phyloP scores from a whole-genome alignment of 73 alveolate species.

The Uronychia binucleata region DNA sequence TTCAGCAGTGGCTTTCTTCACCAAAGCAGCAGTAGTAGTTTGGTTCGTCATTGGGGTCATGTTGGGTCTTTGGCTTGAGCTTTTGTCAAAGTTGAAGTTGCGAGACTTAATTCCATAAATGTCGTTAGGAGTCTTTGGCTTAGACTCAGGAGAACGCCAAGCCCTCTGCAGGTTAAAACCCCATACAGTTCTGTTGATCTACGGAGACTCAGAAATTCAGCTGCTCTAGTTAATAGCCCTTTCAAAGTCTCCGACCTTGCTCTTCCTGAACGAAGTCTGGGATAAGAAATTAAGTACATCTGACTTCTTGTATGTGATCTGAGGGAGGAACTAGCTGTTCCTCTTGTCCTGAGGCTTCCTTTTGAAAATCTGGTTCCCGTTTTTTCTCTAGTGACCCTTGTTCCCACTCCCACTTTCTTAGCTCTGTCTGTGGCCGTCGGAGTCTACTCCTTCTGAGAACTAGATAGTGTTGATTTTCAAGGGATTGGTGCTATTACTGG shows the following conservation, averaged over 20 bases:
- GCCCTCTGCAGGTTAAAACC: not conserved
- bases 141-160: not conserved
- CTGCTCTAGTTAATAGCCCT: not conserved
- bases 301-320: not conserved
- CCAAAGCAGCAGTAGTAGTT: too few relatives aligned
- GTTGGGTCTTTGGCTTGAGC: not conserved
- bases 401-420: too few relatives aligned
- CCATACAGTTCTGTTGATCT: not conserved
- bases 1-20: too few relatives aligned
- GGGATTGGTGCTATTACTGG: too few relatives aligned
- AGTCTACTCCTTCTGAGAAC: too few relatives aligned
- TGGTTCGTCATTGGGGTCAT: not conserved
- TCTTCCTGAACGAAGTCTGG: not conserved
- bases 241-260: not conserved
- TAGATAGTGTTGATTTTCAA: too few relatives aligned
- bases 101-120: not conserved
- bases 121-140: not conserved
- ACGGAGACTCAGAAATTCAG: not conserved
- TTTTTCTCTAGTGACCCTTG: not conserved
- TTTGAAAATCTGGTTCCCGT: not conserved
- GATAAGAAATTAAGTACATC: not conserved
- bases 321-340: not conserved
- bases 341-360: not conserved
- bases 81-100: not conserved
- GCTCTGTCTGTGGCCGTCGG: too few relatives aligned